Evolutionary conservation across 1,284 basidiomycete species (phyloP).

Genomic region (Malassezia dermatis): DNA sequence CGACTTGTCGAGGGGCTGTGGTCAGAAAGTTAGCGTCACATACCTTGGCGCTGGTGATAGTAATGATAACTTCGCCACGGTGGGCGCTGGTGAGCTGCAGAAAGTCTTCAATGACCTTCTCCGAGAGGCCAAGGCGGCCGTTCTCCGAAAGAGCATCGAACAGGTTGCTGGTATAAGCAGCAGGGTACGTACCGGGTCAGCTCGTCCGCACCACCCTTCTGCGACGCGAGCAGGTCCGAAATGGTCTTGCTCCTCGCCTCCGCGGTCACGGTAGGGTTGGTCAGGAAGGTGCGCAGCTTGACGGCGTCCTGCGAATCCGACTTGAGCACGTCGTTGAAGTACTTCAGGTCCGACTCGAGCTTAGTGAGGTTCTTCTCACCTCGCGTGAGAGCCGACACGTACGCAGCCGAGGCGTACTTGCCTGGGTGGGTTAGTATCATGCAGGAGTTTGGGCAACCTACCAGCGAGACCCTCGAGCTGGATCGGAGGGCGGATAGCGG

Average conservation of each 20-base stretch:
- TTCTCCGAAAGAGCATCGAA: conserved; percentile 85
- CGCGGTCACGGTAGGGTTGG: conserved; percentile 76
- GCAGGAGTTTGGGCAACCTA: conserved; percentile 13
- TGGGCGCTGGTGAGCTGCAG: conserved; percentile 76
- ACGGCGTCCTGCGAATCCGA: conserved; percentile 46
- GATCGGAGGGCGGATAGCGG: conserved; percentile 33
- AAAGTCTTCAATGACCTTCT: conserved; percentile 82
- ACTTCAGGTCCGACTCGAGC: conserved; percentile 59
- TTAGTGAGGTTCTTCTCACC: conserved; percentile 46
- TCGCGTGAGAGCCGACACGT: conserved; percentile 78
- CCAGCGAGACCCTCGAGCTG: conserved; percentile 41
- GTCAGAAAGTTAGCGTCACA: conserved; percentile 18
- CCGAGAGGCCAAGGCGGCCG: conserved; percentile 72
- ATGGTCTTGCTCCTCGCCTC: conserved; percentile 67
- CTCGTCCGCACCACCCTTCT: conserved; percentile 32
- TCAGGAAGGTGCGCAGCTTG: conserved; percentile 62
- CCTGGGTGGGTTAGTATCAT: conserved; percentile 50
- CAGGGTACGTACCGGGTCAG: conserved; percentile 40
- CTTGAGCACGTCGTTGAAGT: conserved; percentile 38
- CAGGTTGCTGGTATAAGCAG: conserved; percentile 56
- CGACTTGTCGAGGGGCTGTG: conserved; percentile 40
- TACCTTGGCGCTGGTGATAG: conserved; percentile 65
- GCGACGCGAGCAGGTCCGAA: conserved; percentile 55
- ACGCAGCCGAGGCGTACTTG: conserved; percentile 92
- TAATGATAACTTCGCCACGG: conserved; percentile 84